phyloP scores from a whole-genome alignment of 257 asterid genomes.

The Solanum tarapatanum region DNA sequence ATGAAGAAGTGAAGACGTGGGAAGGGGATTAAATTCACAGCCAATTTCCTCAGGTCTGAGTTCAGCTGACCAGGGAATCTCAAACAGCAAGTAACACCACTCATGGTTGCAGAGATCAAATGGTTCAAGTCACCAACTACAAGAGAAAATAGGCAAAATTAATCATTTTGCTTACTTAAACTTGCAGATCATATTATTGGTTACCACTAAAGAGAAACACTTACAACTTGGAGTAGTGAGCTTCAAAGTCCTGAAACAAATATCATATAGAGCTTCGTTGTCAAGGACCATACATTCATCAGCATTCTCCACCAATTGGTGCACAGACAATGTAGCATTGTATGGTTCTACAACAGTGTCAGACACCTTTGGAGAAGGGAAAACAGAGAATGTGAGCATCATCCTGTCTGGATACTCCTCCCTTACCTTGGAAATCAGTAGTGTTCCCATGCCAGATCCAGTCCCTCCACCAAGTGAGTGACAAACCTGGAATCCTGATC shows the following conservation, averaged over 20 bases:
- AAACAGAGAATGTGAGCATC: slow-evolving; percentile 71
- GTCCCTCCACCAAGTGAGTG: slow-evolving; percentile 71
- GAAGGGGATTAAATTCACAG: slow-evolving; percentile 55
- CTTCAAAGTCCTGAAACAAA: slow-evolving; percentile 57
- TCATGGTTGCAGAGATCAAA: slow-evolving; percentile 60
- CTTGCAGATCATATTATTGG: background rate
- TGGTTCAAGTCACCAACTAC: slow-evolving; percentile 62
- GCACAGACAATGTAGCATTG: slow-evolving; percentile 55
- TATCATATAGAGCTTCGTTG: slow-evolving; percentile 58
- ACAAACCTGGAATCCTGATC: slow-evolving; percentile 54
- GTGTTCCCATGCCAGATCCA: slow-evolving; percentile 67
- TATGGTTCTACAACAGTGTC: slow-evolving; percentile 63
- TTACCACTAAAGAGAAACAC: background rate
- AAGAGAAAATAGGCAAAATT: background rate
- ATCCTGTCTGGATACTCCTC: slow-evolving; percentile 62
- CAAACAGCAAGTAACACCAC: slow-evolving; percentile 55
- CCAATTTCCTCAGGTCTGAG: slow-evolving; percentile 54
- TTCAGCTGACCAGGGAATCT: slow-evolving; percentile 58
- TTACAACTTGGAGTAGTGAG: slow-evolving; percentile 62
- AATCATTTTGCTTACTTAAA: background rate
- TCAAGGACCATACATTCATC: slow-evolving; percentile 72
- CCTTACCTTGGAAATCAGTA: slow-evolving; percentile 53
- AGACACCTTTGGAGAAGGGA: slow-evolving; percentile 66
- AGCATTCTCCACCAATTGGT: slow-evolving; percentile 58
- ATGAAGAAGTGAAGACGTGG: slow-evolving; percentile 66